phyloP scores from a whole-genome alignment of 106 monocot genomes.

The Acorus calamus region DNA sequence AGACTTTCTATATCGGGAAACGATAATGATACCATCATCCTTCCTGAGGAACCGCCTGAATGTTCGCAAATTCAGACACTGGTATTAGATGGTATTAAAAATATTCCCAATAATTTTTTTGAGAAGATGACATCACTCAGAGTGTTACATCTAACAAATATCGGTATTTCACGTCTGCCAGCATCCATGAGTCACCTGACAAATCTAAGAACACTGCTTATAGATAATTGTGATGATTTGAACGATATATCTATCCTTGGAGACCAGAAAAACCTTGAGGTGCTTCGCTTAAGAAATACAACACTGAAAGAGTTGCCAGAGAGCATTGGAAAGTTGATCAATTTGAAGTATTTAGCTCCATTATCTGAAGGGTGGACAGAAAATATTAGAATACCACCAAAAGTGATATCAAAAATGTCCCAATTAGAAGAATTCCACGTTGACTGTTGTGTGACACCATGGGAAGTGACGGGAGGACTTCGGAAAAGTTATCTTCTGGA shows the following conservation, averaged over 20 bases:
- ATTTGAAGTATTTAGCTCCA: slow-evolving; percentile 14
- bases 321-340: slow-evolving; percentile 8
- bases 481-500: slow-evolving; percentile 1
- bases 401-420: slow-evolving; percentile 9
- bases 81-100: slow-evolving; percentile 5
- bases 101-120: slow-evolving; percentile 16
- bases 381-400: slow-evolving; percentile 4
- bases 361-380: neutral
- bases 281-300: slow-evolving; percentile 13
- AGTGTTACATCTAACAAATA: slow-evolving; percentile 22
- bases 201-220: slow-evolving; percentile 13
- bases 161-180: slow-evolving; percentile 11
- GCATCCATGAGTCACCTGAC: slow-evolving; percentile 14
- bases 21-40: slow-evolving; percentile 5
- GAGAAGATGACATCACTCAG: slow-evolving; percentile 8
- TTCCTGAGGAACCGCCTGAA: slow-evolving; percentile 16
- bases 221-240: slow-evolving; percentile 13
- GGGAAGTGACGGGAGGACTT: neutral
- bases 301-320: slow-evolving; percentile 3
- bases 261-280: slow-evolving; percentile 10
- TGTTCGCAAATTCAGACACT: slow-evolving; percentile 8
- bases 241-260: slow-evolving; percentile 11
- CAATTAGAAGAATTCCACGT: slow-evolving; percentile 20
- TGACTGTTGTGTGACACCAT: neutral
- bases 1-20: slow-evolving; percentile 8